A percentile compares a stretch with the other conserved stretches of the same genome.
These are phyloP conservation scores for Leccinum subtestaceum DNA, from an alignment of 768 basidiomycete species.

Conservation along the genomic window DNA sequence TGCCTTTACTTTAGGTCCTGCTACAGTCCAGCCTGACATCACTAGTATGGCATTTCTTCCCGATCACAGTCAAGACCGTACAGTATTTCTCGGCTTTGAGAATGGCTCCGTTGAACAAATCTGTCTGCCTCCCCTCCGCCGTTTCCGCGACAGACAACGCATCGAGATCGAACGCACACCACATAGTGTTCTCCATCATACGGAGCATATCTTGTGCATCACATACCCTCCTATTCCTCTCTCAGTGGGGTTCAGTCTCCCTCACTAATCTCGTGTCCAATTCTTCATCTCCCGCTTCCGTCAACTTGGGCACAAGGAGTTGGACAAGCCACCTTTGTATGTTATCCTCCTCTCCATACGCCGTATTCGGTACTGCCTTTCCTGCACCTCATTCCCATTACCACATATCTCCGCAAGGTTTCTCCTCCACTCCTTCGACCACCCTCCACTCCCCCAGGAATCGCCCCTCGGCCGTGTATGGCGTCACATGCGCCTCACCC, in stretches of 20 bases:
- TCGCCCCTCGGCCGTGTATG: conserved; percentile 64
- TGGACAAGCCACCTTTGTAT: conserved; percentile 64
- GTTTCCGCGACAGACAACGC: conserved; percentile 3
- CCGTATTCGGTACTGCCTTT: conserved; percentile 63
- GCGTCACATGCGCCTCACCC: conserved; percentile 57
- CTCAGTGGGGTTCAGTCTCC: conserved; percentile 50
- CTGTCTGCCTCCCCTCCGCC: conserved; percentile 26
- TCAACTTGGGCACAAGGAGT: conserved; percentile 51
- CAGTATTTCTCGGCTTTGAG: conserved; percentile 55
- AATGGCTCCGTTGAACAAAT: conserved; percentile 58
- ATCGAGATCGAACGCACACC: conserved; percentile 23
- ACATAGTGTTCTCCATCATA: conserved; percentile 31
- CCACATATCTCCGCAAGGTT: conserved; percentile 43
- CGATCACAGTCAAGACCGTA: conserved; percentile 43
- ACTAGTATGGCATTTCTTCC: conserved; percentile 51
- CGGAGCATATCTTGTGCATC: conserved; percentile 54
- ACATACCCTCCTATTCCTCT: conserved; percentile 51
- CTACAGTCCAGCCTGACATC: conserved; percentile 42
- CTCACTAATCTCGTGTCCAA: conserved; percentile 32
- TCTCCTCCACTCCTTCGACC: conserved; percentile 49
- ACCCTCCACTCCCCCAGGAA: conserved; percentile 42
- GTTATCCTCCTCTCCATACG: conserved; percentile 52
- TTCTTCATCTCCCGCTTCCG: conserved; percentile 22
- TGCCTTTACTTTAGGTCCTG: conserved; percentile 35
- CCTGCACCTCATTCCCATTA: conserved; percentile 58